Evolutionary conservation across 2,329 filamentous ascomycete species (phyloP), one percentile per base, ranked within the genome.

Genomic region (Epichloe amarillans): DNA sequence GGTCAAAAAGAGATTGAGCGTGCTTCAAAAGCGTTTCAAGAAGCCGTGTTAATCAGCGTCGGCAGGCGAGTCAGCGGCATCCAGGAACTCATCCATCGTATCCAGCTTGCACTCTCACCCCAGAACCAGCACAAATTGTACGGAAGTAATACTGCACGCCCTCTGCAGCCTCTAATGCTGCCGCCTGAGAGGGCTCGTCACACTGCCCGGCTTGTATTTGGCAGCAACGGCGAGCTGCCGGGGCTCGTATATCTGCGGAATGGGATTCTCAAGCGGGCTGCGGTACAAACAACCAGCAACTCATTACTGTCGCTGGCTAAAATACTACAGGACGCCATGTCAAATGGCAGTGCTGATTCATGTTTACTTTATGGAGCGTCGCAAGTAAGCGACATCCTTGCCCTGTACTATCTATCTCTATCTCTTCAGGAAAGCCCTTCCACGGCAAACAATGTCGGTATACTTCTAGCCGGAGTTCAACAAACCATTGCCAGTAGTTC

Each of bases 371-470:
- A 78, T 52, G 80, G 82, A 51, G 77, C 82, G 3, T 83, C 84
- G 43, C 86, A 88, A 1, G 88, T 97, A 23, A 82, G 88, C 41
- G 93, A 98, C 61, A 97, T 98, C 38, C 70, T 98, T 37, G 88
- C 90, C 2, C 76, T 98, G 12, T 98, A 98, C 65, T 98, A 98
- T 62, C 74, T 98, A 3, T 98, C 93, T 0, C 72, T 98, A 3
- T 95, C 93, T 0, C 75, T 98, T 2, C 93, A 96, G 56, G 90
- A 93, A 46, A 97, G 93, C 60, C 93, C 93, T 2, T 98, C 93
- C 0, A 98, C 93, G 0, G 93, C 93, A 0, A 98, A 98, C 64
- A 98, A 98, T 64, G 90, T 98, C 12, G 93, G 93, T 3, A 98
- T 98, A 50, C 74, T 98, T 30, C 79, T 98, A n/a, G 93, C 93